These are phyloP conservation scores for Hirsutella minnesotensis DNA, from an alignment of 2,329 filamentous ascomycete genomes.

Conservation along the genomic window DNA sequence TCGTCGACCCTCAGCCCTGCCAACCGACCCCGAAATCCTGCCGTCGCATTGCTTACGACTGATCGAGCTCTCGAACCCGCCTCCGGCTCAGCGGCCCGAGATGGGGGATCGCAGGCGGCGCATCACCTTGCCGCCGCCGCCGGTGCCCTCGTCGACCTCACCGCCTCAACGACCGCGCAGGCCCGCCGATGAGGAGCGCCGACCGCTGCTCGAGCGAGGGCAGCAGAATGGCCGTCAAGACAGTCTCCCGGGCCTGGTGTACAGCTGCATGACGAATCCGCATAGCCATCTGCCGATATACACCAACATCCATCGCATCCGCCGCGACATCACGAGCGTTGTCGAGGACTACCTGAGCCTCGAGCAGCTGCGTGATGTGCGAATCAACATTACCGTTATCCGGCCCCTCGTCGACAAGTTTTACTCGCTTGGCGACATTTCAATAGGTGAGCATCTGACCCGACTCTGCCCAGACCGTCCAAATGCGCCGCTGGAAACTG, in stretches of 20 bases:
- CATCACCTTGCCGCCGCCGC: conserved; percentile 17
- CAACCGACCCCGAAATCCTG: too few species aligned
- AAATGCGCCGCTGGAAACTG: background rate
- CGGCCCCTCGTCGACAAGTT: conserved; percentile 75
- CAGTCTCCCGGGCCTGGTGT: conserved; percentile 22
- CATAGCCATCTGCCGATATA: conserved; percentile 60
- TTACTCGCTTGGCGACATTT: conserved; percentile 69
- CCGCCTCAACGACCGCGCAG: background rate
- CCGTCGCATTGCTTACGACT: too few species aligned
- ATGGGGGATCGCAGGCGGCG: conserved; percentile 14
- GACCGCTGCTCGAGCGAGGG: conserved; percentile 21
- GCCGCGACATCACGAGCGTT: conserved; percentile 49
- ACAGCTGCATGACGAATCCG: conserved; percentile 42
- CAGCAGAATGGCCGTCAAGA: conserved; percentile 5
- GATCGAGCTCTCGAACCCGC: too few species aligned
- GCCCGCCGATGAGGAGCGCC: conserved; percentile 15
- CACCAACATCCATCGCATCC: conserved; percentile 63
- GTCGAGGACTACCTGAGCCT: conserved; percentile 54
- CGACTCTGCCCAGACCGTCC: background rate
- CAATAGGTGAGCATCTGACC: conserved; percentile 42
- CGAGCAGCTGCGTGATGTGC: conserved; percentile 67
- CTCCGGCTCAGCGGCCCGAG: too few species aligned
- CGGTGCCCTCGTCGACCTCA: background rate
- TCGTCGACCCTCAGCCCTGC: too few species aligned
- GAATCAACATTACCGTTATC: conserved; percentile 71